Conservation (phyloP, 345 rosid species). For the Eutrema japonicum region DNA sequence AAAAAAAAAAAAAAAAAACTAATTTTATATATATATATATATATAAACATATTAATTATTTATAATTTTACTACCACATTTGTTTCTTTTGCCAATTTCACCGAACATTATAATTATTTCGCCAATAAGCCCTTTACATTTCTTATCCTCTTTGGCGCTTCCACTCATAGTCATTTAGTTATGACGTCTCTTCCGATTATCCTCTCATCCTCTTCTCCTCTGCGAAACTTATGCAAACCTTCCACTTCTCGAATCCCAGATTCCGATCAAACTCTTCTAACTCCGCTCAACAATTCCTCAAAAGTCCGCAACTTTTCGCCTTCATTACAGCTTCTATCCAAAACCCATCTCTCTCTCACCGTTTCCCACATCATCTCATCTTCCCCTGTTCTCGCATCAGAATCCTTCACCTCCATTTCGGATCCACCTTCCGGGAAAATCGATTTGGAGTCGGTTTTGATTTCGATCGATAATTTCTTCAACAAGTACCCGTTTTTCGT, state of each 20-base stretch:
- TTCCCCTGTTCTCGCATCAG: slow-evolving; percentile 65
- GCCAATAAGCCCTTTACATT: not conserved
- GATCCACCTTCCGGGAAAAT: slow-evolving; percentile 55
- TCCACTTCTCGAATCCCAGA: not conserved
- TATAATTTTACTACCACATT: not conserved
- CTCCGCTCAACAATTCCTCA: not conserved
- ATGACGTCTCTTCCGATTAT: slow-evolving; percentile 39
- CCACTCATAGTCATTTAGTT: slow-evolving; percentile 1
- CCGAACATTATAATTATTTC: not conserved
- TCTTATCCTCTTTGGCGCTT: slow-evolving; percentile 38
- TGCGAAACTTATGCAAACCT: slow-evolving; percentile 20
- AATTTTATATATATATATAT: no score
- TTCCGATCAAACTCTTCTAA: not conserved
- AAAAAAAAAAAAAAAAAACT: no score
- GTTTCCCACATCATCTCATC: slow-evolving; percentile 47
- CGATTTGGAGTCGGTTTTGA: slow-evolving; percentile 64
- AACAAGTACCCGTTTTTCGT: slow-evolving; percentile 88
- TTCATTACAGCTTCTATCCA: slow-evolving; percentile 28
- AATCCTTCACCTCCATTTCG: slow-evolving; percentile 44
- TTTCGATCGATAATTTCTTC: slow-evolving; percentile 73
- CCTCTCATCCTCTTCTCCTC: slow-evolving; percentile 38
- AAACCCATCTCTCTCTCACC: slow-evolving; percentile 52
- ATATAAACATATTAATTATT: not conserved
- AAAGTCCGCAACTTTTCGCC: not conserved
- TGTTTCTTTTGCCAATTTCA: not conserved